Evolutionary conservation across 345 rosid species (phyloP).

Genomic region (Euphorbia pulcherrima): DNA sequence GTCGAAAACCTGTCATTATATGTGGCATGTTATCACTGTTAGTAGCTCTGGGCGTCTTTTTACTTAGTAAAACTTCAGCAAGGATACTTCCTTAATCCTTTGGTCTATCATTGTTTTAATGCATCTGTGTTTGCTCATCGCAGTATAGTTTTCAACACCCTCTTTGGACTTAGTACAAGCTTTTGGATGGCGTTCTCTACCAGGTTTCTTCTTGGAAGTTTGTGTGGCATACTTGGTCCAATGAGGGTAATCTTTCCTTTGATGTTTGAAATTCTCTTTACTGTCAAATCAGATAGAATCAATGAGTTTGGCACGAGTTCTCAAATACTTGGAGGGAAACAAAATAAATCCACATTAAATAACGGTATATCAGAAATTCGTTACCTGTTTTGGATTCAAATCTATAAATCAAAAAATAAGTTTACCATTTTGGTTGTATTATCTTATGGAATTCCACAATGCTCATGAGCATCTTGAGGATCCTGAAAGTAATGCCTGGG

Average conservation of each 20-base stretch:
- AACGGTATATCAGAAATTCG: too few relatives aligned
- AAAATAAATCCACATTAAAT: too few relatives aligned
- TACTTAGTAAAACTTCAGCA: background rate
- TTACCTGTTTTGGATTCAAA: too few relatives aligned
- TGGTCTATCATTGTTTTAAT: background rate
- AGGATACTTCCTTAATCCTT: background rate
- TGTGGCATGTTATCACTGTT: slow-evolving; percentile 51
- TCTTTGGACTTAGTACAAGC: slow-evolving; percentile 60
- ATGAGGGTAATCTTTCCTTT: slow-evolving; percentile 44
- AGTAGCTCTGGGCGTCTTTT: slow-evolving; percentile 20
- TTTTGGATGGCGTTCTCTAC: slow-evolving; percentile 63
- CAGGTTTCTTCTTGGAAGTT: slow-evolving; percentile 60
- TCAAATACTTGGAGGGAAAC: background rate
- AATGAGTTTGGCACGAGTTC: background rate
- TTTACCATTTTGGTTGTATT: too few relatives aligned
- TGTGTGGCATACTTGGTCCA: slow-evolving; percentile 62
- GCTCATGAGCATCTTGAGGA: too few relatives aligned
- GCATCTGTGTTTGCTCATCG: slow-evolving; percentile 1
- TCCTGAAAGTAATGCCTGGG: too few relatives aligned
- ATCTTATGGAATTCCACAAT: too few relatives aligned
- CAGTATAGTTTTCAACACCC: slow-evolving; percentile 61
- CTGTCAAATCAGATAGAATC: background rate
- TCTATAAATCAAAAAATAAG: too few relatives aligned
- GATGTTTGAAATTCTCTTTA: background rate
- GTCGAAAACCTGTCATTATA: slow-evolving; percentile 69